These are phyloP conservation scores for Diaporthe caulivora DNA, from an alignment of 2,329 filamentous ascomycete genomes.

Conservation along the genomic window DNA sequence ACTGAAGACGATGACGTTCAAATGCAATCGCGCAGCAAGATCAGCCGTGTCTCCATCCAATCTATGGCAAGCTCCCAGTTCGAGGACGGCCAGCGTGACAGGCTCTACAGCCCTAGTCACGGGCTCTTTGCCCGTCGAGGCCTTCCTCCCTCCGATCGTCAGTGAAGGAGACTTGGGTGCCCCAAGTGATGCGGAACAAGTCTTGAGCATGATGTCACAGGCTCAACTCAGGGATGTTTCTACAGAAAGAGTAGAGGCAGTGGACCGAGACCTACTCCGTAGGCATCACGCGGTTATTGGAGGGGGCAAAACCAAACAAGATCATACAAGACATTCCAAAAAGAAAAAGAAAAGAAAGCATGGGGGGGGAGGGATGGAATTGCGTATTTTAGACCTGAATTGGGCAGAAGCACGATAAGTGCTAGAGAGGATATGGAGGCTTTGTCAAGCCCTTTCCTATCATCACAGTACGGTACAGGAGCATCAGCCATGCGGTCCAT, in stretches of 20 bases:
- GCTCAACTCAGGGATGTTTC: no score
- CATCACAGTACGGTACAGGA: background rate
- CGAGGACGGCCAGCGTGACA: background rate
- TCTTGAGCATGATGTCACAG: background rate
- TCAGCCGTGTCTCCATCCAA: background rate
- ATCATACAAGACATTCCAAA: background rate
- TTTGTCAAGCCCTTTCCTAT: background rate
- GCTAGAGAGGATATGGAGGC: background rate
- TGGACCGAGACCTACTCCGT: background rate
- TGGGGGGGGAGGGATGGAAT: no score
- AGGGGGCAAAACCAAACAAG: background rate
- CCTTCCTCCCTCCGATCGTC: background rate
- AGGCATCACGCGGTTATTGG: no score
- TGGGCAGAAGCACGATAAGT: no score
- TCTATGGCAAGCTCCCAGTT: background rate
- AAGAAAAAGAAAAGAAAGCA: no score
- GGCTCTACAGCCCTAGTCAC: background rate
- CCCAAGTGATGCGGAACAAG: background rate
- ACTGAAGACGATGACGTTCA: no score
- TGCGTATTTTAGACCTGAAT: no score
- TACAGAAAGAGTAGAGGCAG: no score
- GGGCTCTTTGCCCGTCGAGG: background rate
- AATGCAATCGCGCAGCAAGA: background rate
- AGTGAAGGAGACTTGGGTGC: background rate
- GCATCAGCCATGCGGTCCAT: background rate